A percentile compares a stretch with the other conserved stretches of the same genome.
Conservation (phyloP, 768 basidiomycete species). For the Wakefieldia striispora region DNA sequence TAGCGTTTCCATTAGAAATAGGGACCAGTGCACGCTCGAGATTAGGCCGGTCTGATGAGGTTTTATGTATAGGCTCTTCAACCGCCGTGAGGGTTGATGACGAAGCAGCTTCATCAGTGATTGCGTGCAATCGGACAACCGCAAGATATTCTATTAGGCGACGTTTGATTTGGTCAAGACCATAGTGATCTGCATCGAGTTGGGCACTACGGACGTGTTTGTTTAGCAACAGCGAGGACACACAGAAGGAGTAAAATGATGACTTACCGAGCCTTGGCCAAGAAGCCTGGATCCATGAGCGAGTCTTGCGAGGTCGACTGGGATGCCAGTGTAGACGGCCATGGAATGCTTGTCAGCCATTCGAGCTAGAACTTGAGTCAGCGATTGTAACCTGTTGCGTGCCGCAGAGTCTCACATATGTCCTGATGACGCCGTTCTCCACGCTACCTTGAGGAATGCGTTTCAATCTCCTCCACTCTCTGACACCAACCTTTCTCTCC, state of each 20-base stretch:
- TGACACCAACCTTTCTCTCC: slow-evolving; percentile 75
- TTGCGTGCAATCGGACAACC: slow-evolving; percentile 61
- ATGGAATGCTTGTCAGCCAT: slow-evolving; percentile 85
- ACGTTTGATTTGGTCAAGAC: slow-evolving; percentile 90
- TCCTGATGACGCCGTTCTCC: slow-evolving; percentile 86
- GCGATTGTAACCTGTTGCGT: background rate
- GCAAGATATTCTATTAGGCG: slow-evolving; percentile 90
- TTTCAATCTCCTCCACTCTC: slow-evolving; percentile 82
- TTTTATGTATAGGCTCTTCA: slow-evolving; percentile 20
- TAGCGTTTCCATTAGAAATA: slow-evolving; percentile 11
- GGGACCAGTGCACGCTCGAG: slow-evolving; percentile 22
- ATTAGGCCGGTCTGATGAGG: slow-evolving; percentile 18
- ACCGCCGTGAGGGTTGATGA: background rate
- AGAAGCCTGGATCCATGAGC: slow-evolving; percentile 56
- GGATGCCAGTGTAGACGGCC: slow-evolving; percentile 49
- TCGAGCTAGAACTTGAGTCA: slow-evolving; percentile 52
- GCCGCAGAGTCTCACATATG: slow-evolving; percentile 54
- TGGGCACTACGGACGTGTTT: slow-evolving; percentile 39
- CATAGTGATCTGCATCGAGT: slow-evolving; percentile 89
- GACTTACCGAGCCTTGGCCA: slow-evolving; percentile 58
- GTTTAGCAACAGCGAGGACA: background rate
- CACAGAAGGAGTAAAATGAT: too few relatives aligned
- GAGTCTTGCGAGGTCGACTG: slow-evolving; percentile 29
- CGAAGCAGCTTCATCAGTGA: slow-evolving; percentile 20
- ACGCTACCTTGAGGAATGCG: slow-evolving; percentile 89